phyloP scores from a whole-genome alignment of 108 stramenopile species.

The Conticribra guillardii region DNA sequence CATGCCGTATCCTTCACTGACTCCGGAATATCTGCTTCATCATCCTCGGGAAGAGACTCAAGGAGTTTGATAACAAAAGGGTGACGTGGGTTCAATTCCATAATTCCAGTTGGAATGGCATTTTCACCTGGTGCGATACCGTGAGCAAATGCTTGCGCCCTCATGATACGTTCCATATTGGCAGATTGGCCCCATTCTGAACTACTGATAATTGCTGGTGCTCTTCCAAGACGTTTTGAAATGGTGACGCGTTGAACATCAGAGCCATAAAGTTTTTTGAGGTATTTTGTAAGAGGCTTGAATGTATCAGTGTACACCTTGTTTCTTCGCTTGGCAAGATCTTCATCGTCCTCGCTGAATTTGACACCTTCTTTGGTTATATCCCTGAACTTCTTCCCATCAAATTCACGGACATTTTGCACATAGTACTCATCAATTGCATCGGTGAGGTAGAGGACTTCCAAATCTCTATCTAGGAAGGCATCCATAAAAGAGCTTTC shows the following conservation, averaged over 20 bases:
- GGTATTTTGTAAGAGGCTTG: conserved; percentile 94
- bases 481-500: conserved; percentile 94
- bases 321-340: conserved; percentile 87
- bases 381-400: conserved; percentile 89
- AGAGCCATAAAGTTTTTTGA: conserved; percentile 91
- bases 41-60: conserved; percentile 72
- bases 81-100: conserved; percentile 99
- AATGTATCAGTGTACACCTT: conserved; percentile 96
- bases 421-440: conserved; percentile 97
- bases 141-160: conserved; percentile 95
- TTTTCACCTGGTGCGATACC: conserved; percentile 51
- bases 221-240: conserved; percentile 87
- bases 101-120: conserved; percentile 74
- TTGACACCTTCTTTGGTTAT: conserved; percentile 96
- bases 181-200: conserved; percentile 95
- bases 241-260: conserved; percentile 90
- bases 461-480: conserved; percentile 90
- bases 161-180: conserved; percentile 99
- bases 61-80: conserved; percentile 95
- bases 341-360: conserved; percentile 97
- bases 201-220: conserved; percentile 94
- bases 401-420: conserved; percentile 72
- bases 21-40: conserved; percentile 70
- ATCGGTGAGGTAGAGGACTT: conserved; percentile 96
- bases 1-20: conserved; percentile 88